phyloP scores from a whole-genome alignment of 1,139 yeast species.

The Candida sojae region DNA sequence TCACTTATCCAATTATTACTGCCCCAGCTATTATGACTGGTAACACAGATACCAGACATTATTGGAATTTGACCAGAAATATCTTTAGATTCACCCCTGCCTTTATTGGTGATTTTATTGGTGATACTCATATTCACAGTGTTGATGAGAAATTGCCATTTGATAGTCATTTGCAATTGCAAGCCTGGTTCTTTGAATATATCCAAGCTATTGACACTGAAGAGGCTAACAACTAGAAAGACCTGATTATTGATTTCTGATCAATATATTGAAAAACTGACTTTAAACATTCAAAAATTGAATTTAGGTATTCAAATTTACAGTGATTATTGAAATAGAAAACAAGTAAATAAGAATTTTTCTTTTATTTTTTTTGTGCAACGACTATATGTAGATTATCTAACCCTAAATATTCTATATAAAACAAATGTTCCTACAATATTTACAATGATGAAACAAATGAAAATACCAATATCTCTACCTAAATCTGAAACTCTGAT shows the following conservation, averaged over 20 bases:
- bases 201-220: too few species aligned
- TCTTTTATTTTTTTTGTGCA: too few species aligned
- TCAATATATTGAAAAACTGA: too few species aligned
- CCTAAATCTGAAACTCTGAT: constrained; percentile 53
- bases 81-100: constrained; percentile 67
- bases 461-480: constrained; percentile 69
- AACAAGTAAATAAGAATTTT: too few species aligned
- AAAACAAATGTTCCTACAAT: constrained; percentile 51
- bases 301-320: too few species aligned
- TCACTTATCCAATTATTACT: constrained; percentile 46
- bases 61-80: constrained; percentile 70
- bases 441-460: constrained; percentile 51
- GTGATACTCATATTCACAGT: constrained; percentile 23
- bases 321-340: too few species aligned
- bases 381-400: not conserved
- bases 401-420: constrained; percentile 77
- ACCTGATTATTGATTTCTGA: too few species aligned
- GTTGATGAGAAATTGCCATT: too few species aligned
- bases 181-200: too few species aligned
- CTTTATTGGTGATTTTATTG: constrained; percentile 18
- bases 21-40: constrained; percentile 75
- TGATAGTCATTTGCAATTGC: too few species aligned
- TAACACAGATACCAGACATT: constrained; percentile 81
- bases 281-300: too few species aligned
- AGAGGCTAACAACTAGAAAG: constrained; percentile 15